A percentile compares a stretch with the other conserved stretches of the same genome.
phyloP scores from a whole-genome alignment of 2,329 filamentous ascomycete genomes.

The Davidsoniella australis region DNA sequence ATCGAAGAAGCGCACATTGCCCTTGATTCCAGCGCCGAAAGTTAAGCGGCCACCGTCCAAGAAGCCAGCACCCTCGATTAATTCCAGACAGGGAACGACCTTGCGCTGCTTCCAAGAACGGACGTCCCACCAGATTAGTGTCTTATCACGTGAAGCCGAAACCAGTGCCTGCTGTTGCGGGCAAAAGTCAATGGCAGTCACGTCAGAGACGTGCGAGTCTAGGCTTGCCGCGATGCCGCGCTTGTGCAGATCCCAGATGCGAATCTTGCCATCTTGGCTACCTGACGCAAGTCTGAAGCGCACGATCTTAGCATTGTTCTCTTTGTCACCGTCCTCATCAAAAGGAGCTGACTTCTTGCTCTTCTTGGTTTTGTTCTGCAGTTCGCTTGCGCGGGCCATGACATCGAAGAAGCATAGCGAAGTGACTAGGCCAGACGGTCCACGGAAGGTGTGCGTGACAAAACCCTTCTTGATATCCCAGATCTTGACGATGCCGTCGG shows the following conservation, averaged over 20 bases:
- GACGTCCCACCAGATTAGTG: conserved; percentile 80
- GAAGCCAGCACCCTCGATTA: conserved; percentile 72
- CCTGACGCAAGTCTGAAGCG: conserved; percentile 74
- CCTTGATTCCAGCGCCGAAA: conserved; percentile 73
- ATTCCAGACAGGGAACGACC: conserved; percentile 70
- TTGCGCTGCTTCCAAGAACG: conserved; percentile 67
- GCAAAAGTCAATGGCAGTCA: conserved; percentile 75
- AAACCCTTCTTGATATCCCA: conserved; percentile 89
- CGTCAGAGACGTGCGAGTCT: conserved; percentile 87
- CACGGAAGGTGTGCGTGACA: conserved; percentile 87
- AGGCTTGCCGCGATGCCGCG: conserved; percentile 58
- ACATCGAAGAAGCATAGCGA: conserved; percentile 83
- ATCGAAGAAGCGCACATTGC: conserved; percentile 70
- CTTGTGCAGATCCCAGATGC: conserved; percentile 83
- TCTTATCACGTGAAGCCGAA: conserved; percentile 82
- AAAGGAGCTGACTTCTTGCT: conserved; percentile 17
- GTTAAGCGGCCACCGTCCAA: conserved; percentile 52
- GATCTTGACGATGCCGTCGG: conserved; percentile 86
- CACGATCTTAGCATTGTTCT: conserved; percentile 22
- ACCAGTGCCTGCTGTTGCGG: conserved; percentile 56
- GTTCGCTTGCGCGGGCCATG: conserved; percentile 29
- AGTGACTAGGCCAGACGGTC: conserved; percentile 79
- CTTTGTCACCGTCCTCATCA: conserved; percentile 21
- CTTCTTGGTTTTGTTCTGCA: conserved; percentile 23
- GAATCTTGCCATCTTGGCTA: conserved; percentile 82